Conservation (phyloP, 768 basidiomycete genomes). For the Gloeostereum incarnatum region DNA sequence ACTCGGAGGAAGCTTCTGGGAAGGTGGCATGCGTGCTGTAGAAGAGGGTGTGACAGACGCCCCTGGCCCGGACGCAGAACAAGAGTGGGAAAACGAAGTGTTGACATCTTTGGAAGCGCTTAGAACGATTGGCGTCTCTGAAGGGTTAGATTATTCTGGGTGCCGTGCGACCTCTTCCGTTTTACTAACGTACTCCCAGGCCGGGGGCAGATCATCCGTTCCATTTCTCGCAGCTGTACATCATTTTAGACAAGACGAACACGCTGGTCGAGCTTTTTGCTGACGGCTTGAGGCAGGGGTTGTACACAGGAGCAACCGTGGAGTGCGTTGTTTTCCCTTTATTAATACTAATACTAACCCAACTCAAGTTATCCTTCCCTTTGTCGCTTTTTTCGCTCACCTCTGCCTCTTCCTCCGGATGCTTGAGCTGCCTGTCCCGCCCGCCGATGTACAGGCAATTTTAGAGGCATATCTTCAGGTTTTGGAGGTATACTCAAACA, state of each 20-base stretch:
- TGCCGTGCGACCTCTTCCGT: constrained; percentile 5
- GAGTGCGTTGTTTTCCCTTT: constrained; percentile 45
- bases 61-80: constrained; percentile 23
- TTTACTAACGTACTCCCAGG: constrained; percentile 18
- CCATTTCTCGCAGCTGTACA: constrained; percentile 72
- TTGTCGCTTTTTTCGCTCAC: constrained; percentile 91
- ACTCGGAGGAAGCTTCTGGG: constrained; percentile 78
- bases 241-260: constrained; percentile 65
- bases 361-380: constrained; percentile 48
- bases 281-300: constrained; percentile 39
- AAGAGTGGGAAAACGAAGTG: constrained; percentile 64
- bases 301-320: constrained; percentile 34
- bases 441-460: constrained; percentile 68
- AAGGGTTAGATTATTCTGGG: constrained; percentile 45
- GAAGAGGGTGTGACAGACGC: constrained; percentile 23
- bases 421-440: constrained; percentile 68
- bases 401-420: constrained; percentile 82
- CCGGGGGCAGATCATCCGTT: constrained; percentile 66
- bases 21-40: constrained; percentile 42
- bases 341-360: neutral
- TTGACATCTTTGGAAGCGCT: constrained; percentile 45
- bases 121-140: constrained; percentile 45
- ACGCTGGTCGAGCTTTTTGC: constrained; percentile 64
- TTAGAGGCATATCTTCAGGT: constrained; percentile 84
- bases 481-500: constrained; percentile 50